phyloP scores from a whole-genome alignment of 768 basidiomycete genomes.

The Rickenella mellea region DNA sequence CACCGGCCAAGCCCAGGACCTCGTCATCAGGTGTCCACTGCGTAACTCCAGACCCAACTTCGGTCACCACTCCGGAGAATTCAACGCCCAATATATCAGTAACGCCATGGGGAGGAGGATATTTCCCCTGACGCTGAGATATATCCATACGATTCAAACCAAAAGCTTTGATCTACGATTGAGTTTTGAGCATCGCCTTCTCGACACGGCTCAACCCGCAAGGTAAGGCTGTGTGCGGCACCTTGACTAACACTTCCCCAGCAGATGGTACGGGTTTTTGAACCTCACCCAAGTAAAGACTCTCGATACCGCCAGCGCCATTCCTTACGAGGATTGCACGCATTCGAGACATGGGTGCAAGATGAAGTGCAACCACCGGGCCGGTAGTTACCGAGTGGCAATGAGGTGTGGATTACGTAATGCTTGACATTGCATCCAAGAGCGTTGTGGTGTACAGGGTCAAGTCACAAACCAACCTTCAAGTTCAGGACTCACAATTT shows the following conservation, averaged over 20 bases:
- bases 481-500: no score
- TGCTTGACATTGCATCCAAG: no score
- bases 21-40: conserved; percentile 58
- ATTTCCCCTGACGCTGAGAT: conserved; percentile 57
- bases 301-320: conserved; percentile 65
- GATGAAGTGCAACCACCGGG: no score
- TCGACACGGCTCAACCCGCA: background rate
- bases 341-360: conserved; percentile 43
- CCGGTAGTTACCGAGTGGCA: no score
- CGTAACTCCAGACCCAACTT: conserved; percentile 40
- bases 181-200: background rate
- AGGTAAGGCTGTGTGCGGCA: conserved; percentile 10
- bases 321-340: conserved; percentile 72
- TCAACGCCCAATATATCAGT: conserved; percentile 79
- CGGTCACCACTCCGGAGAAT: conserved; percentile 61
- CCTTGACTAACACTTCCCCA: conserved; percentile 76
- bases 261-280: conserved; percentile 48
- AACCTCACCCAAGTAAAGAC: conserved; percentile 67
- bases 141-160: conserved; percentile 90
- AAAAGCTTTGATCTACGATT: conserved; percentile 60
- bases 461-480: no score
- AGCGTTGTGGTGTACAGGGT: no score
- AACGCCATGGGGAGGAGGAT: conserved; percentile 70
- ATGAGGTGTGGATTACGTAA: no score
- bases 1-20: conserved; percentile 71